phyloP scores from a whole-genome alignment of 192 early-diverging fungal genomes.

The Pilobolus umbonatus region DNA sequence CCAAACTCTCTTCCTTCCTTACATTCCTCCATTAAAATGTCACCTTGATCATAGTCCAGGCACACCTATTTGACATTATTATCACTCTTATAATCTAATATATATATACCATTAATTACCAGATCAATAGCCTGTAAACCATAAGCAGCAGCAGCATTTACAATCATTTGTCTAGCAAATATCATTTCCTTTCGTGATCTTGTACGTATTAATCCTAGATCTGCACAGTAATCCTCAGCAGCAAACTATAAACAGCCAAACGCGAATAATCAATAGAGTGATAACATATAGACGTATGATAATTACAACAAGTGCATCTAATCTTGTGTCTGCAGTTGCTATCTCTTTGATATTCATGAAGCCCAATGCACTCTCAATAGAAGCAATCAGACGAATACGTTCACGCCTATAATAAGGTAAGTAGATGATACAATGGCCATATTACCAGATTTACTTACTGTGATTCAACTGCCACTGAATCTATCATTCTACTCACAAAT shows the following conservation, averaged over 20 bases:
- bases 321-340: constrained; percentile 60
- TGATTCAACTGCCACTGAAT: constrained; percentile 59
- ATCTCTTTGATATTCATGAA: constrained; percentile 87
- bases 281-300: not conserved
- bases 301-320: constrained; percentile 76
- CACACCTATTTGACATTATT: constrained; percentile 55
- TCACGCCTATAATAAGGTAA: constrained; percentile 48
- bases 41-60: constrained; percentile 75
- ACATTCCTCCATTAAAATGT: constrained; percentile 74
- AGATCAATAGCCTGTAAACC: constrained; percentile 91
- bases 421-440: too few relatives aligned
- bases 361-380: constrained; percentile 84
- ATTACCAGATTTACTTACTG: constrained; percentile 32
- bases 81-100: not conserved
- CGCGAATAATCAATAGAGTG: not conserved
- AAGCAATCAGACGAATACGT: constrained; percentile 78
- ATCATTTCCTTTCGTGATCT: constrained; percentile 67
- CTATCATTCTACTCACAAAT: constrained; percentile 70
- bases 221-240: constrained; percentile 95
- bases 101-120: too few relatives aligned
- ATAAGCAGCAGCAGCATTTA: constrained; percentile 76
- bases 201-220: constrained; percentile 76
- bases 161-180: constrained; percentile 74
- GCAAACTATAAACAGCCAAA: constrained; percentile 55
- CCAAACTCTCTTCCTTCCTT: constrained; percentile 85